Percentiles rank a stretch among this genome's conserved stretches.
These are phyloP conservation scores for Oryza meridionalis DNA, from an alignment of 176 grass and related monocot genomes.

Conservation along the genomic window DNA sequence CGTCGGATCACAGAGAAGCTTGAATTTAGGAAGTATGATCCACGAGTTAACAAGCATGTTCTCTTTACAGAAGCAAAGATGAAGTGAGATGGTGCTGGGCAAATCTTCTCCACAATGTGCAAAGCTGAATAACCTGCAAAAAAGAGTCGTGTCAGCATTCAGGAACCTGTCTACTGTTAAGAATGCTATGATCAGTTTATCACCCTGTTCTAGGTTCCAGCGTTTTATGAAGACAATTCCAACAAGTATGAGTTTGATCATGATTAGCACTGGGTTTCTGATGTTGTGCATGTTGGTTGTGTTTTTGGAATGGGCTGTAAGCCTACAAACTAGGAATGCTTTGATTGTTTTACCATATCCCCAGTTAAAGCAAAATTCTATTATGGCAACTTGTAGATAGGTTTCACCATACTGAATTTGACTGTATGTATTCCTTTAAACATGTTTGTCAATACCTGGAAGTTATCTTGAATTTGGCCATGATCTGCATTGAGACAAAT, in stretches of 20 bases:
- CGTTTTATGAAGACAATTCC: neutral
- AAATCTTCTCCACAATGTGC: neutral
- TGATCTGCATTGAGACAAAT: neutral
- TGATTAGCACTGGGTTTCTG: too few species aligned
- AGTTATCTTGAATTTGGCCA: neutral
- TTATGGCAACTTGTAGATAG: neutral
- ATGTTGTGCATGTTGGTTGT: too few species aligned
- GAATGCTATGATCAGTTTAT: too few species aligned
- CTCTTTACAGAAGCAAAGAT: constrained; percentile 84
- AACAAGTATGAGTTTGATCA: neutral
- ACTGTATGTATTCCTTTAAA: neutral
- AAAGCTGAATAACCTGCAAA: neutral
- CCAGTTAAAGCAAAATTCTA: too few species aligned
- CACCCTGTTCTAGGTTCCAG: neutral
- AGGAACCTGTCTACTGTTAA: too few species aligned
- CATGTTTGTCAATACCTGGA: neutral
- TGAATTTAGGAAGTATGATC: constrained; percentile 75
- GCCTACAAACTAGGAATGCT: too few species aligned
- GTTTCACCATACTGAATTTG: too few species aligned
- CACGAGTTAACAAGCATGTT: constrained; percentile 71
- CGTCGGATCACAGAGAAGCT: constrained; percentile 69
- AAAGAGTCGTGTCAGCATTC: too few species aligned
- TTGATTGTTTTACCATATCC: too few species aligned
- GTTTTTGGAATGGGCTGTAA: too few species aligned
- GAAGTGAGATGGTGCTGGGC: constrained; percentile 37